Percentiles rank a stretch among this genome's conserved stretches.
Evolutionary conservation across 495 filamentous ascomycete species (phyloP).

Genomic region (Penicillium robsamsonii): DNA sequence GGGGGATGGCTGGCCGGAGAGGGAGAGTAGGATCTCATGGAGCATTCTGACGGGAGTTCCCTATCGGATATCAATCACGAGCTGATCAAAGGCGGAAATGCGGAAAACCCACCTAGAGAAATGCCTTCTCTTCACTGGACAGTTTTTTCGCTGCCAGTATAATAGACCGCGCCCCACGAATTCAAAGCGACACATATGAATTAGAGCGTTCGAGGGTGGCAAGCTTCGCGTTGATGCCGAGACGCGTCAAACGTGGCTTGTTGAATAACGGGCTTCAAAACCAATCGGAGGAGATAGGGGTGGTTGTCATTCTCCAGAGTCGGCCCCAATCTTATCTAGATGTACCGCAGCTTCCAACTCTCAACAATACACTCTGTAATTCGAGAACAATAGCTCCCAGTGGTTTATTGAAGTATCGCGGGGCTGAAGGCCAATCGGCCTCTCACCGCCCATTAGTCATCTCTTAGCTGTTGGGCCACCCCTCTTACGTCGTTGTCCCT

Average conservation of each 20-base stretch:
- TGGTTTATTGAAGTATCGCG: slow-evolving; percentile 5
- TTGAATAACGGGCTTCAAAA: neutral
- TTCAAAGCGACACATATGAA: slow-evolving; percentile 53
- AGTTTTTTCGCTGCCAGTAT: slow-evolving; percentile 40
- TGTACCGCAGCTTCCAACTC: neutral
- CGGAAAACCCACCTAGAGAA: slow-evolving; percentile 24
- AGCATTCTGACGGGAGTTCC: slow-evolving; percentile 64
- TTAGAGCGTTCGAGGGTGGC: neutral
- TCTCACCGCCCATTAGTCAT: slow-evolving; percentile 14
- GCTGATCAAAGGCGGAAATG: neutral
- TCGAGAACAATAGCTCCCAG: neutral
- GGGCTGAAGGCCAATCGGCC: slow-evolving; percentile 14
- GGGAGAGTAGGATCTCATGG: slow-evolving; percentile 92
- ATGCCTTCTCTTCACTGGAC: slow-evolving; percentile 20
- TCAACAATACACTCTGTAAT: neutral
- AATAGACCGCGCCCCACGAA: slow-evolving; percentile 47
- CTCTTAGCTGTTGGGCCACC: slow-evolving; percentile 12
- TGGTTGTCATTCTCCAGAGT: neutral
- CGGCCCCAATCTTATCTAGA: neutral
- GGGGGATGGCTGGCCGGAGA: slow-evolving; percentile 89
- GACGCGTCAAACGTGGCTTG: neutral
- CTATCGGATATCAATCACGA: slow-evolving; percentile 18
- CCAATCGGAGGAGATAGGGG: neutral
- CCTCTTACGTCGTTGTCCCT: slow-evolving; percentile 42
- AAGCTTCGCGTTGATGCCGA: slow-evolving; percentile 6